Evolutionary conservation across 225 moss, liverwort and hornwort genomes (phyloP), one percentile per base, ranked within the genome.

Genomic region (Straminergon stramineum): DNA sequence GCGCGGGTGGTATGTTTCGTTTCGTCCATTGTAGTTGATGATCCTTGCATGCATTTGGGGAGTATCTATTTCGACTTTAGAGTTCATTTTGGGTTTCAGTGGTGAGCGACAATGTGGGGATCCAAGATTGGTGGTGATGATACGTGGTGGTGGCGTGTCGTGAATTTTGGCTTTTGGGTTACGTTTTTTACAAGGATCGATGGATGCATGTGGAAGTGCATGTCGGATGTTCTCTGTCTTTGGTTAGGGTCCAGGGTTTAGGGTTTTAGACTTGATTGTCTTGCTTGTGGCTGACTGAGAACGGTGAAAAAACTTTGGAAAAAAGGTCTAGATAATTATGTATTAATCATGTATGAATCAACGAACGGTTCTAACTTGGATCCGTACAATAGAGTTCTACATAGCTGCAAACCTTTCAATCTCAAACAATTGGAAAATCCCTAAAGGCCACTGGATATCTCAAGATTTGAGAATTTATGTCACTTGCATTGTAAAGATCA

Each of bases 1-100:
- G 93, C 37, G 86, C 81, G 13, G 89, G 88, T 81, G 94, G 93
- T 94, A 41, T 79, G 71, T 86, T 45, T 48, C 28, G 15, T 75
- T 45, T 56, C 43, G 41, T 31, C 41, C 26, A 37, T 63, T 65
- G 57, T 45, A 73, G 14, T 81, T 19, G 85, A 82, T 39, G 34
- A 68, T 79, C 11, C 60, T 74, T 69, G 65, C 52, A 52, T 87
- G 84, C 65, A 45, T 74, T 58, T 51, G 67, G 26, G 79, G 24
- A 17, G 53, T 81, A 27, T 43, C 43, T 34, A 34, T 55, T 20
- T 65, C 15, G 14, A 43, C 37, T 63, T 27, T 68, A 17, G 15
- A 51, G 48, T 76, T 56, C 6, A 34, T 34, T 62, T 71, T 30
- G 32, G 17, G 56, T 55, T 81, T 84, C 34, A 79, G 73, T 73